These are phyloP conservation scores for Truncatella angustata DNA, from an alignment of 2,329 filamentous ascomycete genomes.

Conservation along the genomic window DNA sequence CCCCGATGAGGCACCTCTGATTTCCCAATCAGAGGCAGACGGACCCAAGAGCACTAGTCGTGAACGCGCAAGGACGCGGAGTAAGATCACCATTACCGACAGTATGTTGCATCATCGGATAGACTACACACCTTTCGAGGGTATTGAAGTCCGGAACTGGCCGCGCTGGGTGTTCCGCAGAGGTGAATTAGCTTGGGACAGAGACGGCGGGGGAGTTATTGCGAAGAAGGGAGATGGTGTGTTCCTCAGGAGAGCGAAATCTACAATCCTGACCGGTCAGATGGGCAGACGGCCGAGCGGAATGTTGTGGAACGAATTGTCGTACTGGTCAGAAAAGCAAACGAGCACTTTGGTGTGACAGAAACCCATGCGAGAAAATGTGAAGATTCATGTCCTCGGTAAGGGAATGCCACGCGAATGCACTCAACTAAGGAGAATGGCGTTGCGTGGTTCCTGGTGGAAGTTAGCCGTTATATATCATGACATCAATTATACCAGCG, in stretches of 20 bases:
- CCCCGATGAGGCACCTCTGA: constrained; percentile 9
- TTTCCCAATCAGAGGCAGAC: constrained; percentile 9
- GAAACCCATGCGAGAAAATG: too few relatives aligned
- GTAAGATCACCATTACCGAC: constrained; percentile 14
- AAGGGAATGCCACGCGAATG: too few relatives aligned
- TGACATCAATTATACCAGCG: too few relatives aligned
- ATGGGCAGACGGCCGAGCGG: constrained; percentile 8
- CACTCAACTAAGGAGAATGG: too few relatives aligned
- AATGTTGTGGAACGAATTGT: constrained; percentile 6
- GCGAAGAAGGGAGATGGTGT: constrained; percentile 8
- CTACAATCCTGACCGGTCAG: constrained; percentile 9
- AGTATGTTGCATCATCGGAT: constrained; percentile 15
- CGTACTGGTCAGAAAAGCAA: too few relatives aligned
- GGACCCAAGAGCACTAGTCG: constrained; percentile 7
- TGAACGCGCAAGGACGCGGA: background rate
- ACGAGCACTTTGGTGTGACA: too few relatives aligned
- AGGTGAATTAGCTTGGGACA: constrained; percentile 11
- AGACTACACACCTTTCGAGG: constrained; percentile 18
- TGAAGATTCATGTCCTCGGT: too few relatives aligned
- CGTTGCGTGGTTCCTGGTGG: too few relatives aligned
- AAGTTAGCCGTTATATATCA: too few relatives aligned
- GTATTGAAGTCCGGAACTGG: constrained; percentile 15
- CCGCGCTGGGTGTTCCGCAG: constrained; percentile 14
- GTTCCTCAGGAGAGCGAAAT: constrained; percentile 11
- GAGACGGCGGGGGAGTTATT: constrained; percentile 9